Conservation (phyloP, 148 eudicot species). For the Gaultheria prostrata region DNA sequence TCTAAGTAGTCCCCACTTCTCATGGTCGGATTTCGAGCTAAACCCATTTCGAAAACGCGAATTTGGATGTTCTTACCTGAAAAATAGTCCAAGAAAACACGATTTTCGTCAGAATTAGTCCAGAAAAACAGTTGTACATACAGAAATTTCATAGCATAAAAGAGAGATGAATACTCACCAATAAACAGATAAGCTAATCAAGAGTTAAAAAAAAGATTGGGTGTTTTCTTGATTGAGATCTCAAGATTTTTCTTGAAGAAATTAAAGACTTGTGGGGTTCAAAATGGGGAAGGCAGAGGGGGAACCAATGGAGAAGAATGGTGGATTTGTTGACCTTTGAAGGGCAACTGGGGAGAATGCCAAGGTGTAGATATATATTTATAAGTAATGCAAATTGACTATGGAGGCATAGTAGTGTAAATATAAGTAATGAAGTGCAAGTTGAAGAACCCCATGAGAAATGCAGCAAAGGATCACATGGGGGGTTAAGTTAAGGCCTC, state of each 20-base stretch:
- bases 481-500: slow-evolving; percentile 29
- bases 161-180: slow-evolving; percentile 10
- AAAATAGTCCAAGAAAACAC: background rate
- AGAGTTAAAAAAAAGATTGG: background rate
- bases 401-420: background rate
- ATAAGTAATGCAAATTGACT: background rate
- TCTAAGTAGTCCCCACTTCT: slow-evolving; percentile 73
- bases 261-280: background rate
- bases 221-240: background rate
- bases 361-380: slow-evolving; percentile 5
- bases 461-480: slow-evolving; percentile 72
- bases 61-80: slow-evolving; percentile 16
- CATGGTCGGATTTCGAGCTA: slow-evolving; percentile 28
- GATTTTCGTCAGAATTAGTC: background rate
- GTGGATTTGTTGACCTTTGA: slow-evolving; percentile 18
- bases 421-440: slow-evolving; percentile 21
- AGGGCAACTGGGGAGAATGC: slow-evolving; percentile 27
- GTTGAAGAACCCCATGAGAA: slow-evolving; percentile 47
- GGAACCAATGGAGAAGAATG: slow-evolving; percentile 16
- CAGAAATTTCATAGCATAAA: background rate
- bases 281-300: slow-evolving; percentile 5
- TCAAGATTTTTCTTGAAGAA: background rate
- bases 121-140: background rate
- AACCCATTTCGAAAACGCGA: slow-evolving; percentile 34
- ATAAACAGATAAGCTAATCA: background rate